Evolutionary conservation across 2,329 filamentous ascomycete genomes (phyloP).

Genomic region (Aspergillus melleus): DNA sequence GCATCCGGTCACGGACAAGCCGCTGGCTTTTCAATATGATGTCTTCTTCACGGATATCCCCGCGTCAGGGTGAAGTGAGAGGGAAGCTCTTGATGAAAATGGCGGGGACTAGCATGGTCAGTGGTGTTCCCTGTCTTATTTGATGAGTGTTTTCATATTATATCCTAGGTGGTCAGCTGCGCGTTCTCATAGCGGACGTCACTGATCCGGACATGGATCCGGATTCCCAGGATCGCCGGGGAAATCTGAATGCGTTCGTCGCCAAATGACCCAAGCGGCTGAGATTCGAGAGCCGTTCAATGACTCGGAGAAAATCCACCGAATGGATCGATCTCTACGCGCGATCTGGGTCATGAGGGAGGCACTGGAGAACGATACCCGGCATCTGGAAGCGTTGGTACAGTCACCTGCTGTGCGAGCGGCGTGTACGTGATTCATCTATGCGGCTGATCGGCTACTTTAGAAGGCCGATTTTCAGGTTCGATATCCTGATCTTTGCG

Average conservation of each 20-base stretch:
- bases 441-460: slow-evolving; percentile 12
- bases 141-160: not conserved
- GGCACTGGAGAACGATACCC: not conserved
- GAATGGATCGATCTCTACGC: not conserved
- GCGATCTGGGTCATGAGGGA: not conserved
- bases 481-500: not conserved
- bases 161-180: not conserved
- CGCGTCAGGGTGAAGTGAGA: not conserved
- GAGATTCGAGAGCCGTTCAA: slow-evolving; percentile 7
- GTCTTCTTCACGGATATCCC: not conserved
- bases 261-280: slow-evolving; percentile 17
- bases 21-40: not conserved
- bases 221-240: slow-evolving; percentile 41
- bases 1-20: not conserved
- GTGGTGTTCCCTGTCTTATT: not conserved
- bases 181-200: not conserved
- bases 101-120: not conserved
- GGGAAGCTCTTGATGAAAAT: not conserved
- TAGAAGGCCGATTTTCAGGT: slow-evolving; percentile 12
- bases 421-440: slow-evolving; percentile 18
- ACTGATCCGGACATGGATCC: not conserved
- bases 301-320: not conserved
- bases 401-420: slow-evolving; percentile 14
- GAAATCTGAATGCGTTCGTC: slow-evolving; percentile 13
- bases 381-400: not conserved